Evolutionary conservation across 495 filamentous ascomycete species (phyloP).

Genomic region (Lasiosphaeria miniovina): DNA sequence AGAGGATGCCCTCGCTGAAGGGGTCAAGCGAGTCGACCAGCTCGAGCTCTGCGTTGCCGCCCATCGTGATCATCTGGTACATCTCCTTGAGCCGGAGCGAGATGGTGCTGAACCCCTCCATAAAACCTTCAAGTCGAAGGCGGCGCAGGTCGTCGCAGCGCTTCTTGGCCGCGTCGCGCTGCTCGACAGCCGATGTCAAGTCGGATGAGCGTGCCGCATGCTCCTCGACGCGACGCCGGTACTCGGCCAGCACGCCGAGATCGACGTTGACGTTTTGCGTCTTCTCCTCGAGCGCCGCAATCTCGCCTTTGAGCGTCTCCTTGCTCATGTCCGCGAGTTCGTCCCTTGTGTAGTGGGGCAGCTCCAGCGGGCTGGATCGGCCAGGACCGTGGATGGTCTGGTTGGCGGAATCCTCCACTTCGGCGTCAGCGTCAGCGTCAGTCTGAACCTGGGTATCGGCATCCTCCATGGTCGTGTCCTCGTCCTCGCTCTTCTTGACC

Average conservation of each 20-base stretch:
- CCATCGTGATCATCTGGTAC: constrained; percentile 99
- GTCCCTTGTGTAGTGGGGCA: constrained; percentile 82
- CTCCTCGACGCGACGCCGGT: constrained; percentile 85
- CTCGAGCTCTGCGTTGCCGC: constrained; percentile 95
- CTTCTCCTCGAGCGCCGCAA: constrained; percentile 88
- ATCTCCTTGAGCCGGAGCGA: constrained; percentile 97
- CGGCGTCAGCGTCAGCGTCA: constrained; percentile 23
- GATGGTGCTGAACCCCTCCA: constrained; percentile 94
- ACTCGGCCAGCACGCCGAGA: constrained; percentile 86
- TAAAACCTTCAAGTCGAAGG: constrained; percentile 90
- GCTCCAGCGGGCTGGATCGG: constrained; percentile 43
- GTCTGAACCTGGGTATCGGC: constrained; percentile 26
- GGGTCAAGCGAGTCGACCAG: constrained; percentile 93
- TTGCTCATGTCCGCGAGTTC: constrained; percentile 93
- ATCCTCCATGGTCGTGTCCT: constrained; percentile 19
- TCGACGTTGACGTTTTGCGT: constrained; percentile 86
- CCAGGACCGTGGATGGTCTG: constrained; percentile 27
- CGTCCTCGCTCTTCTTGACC: constrained; percentile 22
- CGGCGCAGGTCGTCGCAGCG: constrained; percentile 88
- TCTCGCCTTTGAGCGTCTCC: constrained; percentile 77
- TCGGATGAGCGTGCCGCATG: constrained; percentile 78
- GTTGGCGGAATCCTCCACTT: constrained; percentile 25
- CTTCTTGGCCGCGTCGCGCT: constrained; percentile 82
- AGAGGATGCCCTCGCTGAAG: constrained; percentile 94
- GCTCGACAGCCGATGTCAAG: constrained; percentile 66